Base-by-base conservation (phyloP, 768 basidiomycete species). In the Hirschioporus abietinus region DNA sequence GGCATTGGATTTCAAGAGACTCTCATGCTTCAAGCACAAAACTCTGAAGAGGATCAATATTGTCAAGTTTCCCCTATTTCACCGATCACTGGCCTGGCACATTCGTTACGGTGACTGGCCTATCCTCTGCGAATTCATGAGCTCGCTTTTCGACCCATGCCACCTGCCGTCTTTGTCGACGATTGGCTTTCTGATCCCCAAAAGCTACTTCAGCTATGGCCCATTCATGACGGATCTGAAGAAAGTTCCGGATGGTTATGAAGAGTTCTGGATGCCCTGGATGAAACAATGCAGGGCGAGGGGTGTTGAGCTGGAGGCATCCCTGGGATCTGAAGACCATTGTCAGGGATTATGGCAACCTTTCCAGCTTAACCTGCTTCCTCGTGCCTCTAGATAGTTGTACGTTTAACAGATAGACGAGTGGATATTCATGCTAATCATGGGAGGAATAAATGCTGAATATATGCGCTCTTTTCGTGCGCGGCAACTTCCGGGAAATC, bases 251-350 rank as follows among this genome's bases (percentile, higher is more conserved):
- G 60, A 25, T 17, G 30, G 30, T 18, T 61, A 25, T 24, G 30
- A 25, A 9, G 12, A 23, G 12, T 34, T 61, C 60, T 61, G 60
- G 60, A 34, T 1, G 24, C 60, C 60, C 25, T 61, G 60, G 60
- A 61, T 61, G 60, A 61, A 61, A 17, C 6, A 25, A 61, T 61
- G 60, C 20, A 34, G 20, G 20, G 60, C 60, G 23, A 25, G 60
- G 30, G 23, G 23, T 12, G 30, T 61, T 17, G 20, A 25, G 25
- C 3, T 61, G 15, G 60, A 61, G 23, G 60, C 60, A 15, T 25
- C 60, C 3, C 25, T 61, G 17, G 60, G 60, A 7, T 25, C 30
- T 3, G 60, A 61, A 17, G 60, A 61, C 60, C 60, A 61, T 25
- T 25, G 12, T 18, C 9, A 1, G 15, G 60, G 30, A 25, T 17